Conservation (phyloP, 164 flowering plant species). For the Magnolia changhungtana region DNA sequence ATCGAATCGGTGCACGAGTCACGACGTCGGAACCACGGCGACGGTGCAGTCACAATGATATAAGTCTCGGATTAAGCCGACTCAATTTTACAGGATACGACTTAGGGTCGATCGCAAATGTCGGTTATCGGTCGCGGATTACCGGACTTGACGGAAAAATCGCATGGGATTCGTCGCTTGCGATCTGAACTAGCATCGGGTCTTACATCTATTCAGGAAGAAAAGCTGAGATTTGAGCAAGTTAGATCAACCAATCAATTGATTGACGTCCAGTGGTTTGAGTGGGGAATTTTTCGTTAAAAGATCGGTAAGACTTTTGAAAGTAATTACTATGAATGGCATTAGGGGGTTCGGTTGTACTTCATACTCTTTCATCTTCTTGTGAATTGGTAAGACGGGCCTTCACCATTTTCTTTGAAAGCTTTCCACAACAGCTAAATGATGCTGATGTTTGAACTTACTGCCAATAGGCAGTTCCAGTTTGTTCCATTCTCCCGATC, state of each 20-base stretch:
- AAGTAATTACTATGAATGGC: neutral
- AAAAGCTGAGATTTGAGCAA: neutral
- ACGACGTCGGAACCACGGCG: too few species aligned
- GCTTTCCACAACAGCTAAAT: constrained; percentile 64
- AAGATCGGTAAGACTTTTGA: neutral
- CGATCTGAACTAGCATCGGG: too few species aligned
- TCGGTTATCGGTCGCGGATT: too few species aligned
- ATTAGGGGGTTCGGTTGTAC: neutral
- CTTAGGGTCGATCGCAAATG: too few species aligned
- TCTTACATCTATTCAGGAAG: too few species aligned
- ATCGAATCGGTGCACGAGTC: too few species aligned
- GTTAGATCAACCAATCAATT: neutral
- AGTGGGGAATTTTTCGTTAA: neutral
- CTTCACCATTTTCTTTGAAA: constrained; percentile 61
- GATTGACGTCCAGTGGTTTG: neutral
- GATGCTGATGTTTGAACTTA: neutral
- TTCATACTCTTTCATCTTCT: constrained; percentile 2
- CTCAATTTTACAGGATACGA: too few species aligned
- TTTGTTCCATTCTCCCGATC: constrained; percentile 6
- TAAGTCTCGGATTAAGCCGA: too few species aligned
- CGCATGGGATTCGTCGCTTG: too few species aligned
- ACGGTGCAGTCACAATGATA: too few species aligned
- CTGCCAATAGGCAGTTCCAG: constrained; percentile 2
- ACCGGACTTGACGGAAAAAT: too few species aligned
- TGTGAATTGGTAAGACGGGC: constrained; percentile 46